A percentile compares a stretch with the other conserved stretches of the same genome.
Conservation (phyloP, 805 yeast species). For the Schwanniomyces occidentalis region DNA sequence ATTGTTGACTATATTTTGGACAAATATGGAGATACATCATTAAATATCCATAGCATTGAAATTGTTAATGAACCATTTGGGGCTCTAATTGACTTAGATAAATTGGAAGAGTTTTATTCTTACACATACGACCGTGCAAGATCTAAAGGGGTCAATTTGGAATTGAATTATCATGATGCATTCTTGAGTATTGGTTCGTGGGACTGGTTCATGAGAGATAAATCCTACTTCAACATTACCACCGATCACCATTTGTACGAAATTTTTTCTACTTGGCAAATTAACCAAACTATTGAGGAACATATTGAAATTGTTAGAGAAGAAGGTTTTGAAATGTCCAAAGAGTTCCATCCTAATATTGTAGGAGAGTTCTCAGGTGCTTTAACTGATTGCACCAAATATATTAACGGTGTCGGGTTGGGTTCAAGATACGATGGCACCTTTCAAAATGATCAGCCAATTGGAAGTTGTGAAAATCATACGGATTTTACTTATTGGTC, state of each 20-base stretch:
- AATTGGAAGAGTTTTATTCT: conserved; percentile 21
- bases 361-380: conserved; percentile 79
- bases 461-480: conserved; percentile 49
- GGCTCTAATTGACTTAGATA: conserved; percentile 16
- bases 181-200: conserved; percentile 17
- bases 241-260: conserved; percentile 30
- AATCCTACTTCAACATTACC: conserved; percentile 11
- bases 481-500: conserved; percentile 45
- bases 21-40: conserved; percentile 13
- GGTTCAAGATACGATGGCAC: conserved; percentile 64
- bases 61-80: conserved; percentile 33
- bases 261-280: conserved; percentile 18
- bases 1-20: conserved; percentile 15
- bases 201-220: conserved; percentile 13
- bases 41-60: conserved; percentile 22
- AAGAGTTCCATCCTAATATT: conserved; percentile 46
- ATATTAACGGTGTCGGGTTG: conserved; percentile 68
- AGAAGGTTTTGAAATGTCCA: conserved; percentile 26
- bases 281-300: conserved; percentile 10
- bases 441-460: conserved; percentile 19
- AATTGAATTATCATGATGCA: conserved; percentile 17
- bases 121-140: conserved; percentile 15
- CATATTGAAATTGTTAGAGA: conserved; percentile 12
- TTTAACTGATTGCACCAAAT: conserved; percentile 66
- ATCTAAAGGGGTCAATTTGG: conserved; percentile 7